A percentile compares a stretch with the other conserved stretches of the same genome.
phyloP scores from a whole-genome alignment of 176 grass and related monocot genomes.

The Hsuehochloa calcarea region DNA sequence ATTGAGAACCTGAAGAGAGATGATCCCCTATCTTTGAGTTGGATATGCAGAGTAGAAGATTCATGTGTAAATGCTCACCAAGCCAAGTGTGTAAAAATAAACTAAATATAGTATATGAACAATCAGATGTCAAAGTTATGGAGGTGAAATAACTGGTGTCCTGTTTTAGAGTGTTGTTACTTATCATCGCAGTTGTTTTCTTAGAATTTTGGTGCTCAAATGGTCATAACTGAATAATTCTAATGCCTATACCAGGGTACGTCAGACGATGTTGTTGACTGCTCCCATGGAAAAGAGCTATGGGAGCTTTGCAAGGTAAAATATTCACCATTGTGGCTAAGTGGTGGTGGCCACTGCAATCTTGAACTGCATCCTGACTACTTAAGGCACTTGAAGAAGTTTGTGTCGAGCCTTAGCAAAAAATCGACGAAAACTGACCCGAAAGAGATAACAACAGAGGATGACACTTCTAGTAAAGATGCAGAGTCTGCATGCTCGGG shows the following conservation, averaged over 20 bases:
- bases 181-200: not conserved
- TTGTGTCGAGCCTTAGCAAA: conserved; percentile 55
- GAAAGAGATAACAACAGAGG: conserved; percentile 24
- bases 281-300: conserved; percentile 89
- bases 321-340: conserved; percentile 87
- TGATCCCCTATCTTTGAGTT: not conserved
- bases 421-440: conserved; percentile 49
- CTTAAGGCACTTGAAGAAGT: conserved; percentile 77
- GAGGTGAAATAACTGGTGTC: not conserved
- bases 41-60: not conserved
- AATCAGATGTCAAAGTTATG: conserved; percentile 16
- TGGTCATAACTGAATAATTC: conserved; percentile 32
- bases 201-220: not conserved
- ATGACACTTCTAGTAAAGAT: conserved; percentile 27
- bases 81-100: conserved; percentile 3
- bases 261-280: conserved; percentile 92
- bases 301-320: conserved; percentile 97
- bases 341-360: conserved; percentile 93
- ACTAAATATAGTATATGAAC: not conserved
- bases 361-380: conserved; percentile 94
- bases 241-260: conserved; percentile 69
- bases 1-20: conserved; percentile 5
- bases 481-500: conserved; percentile 27
- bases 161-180: conserved; percentile 24
- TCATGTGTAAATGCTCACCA: not conserved